Base-by-base conservation (phyloP, 139 green algal genomes). In the Tetradesmus obliquus region DNA sequence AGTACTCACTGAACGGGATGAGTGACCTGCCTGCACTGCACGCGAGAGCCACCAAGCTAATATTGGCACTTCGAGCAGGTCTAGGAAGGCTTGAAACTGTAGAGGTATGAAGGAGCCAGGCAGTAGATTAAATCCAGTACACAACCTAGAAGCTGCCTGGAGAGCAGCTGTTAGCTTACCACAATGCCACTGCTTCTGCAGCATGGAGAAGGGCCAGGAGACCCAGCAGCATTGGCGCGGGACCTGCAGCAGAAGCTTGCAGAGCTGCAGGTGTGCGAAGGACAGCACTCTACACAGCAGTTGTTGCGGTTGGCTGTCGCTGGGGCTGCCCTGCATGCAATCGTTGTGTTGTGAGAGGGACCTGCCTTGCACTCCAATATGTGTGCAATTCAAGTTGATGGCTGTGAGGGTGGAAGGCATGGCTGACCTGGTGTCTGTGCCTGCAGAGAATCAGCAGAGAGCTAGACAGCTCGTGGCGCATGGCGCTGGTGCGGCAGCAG, bases 391-490 rank as follows among this genome's bases (percentile, higher is more conserved):
- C 32, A 45, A 45, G n/a, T n/a, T n/a, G n/a, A n/a, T n/a, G n/a
- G n/a, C n/a, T n/a, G n/a, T n/a, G n/a, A n/a, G n/a, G n/a, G n/a
- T n/a, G n/a, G 32, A 45, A 45, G 32, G 32, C 32, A 45, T 45
- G 32, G 32, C 32, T 45, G 32, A 45, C 32, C 32, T 0, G 32
- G 32, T 45, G 3, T 15, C 10, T 54, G 3, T n/a, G 51, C 24
- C 15, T 95, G 91, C 95, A 97, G 95, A 90, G 94, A n/a, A 96
- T 94, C 32, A 97, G 93, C 85, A 53, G 84, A 17, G 95, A 98
- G 66, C 94, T 98, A 93, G 97, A 99, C 74, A 95, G 92, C n/a
- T 90, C 94, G 8, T 98, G 96, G 96, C 95, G 97, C 24, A 98
- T 99, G 97, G 95, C 97, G 72, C 90, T 96, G 2, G 88, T 98